phyloP scores from a whole-genome alignment of 441 rosid genomes.

The Corymbia citriodora region DNA sequence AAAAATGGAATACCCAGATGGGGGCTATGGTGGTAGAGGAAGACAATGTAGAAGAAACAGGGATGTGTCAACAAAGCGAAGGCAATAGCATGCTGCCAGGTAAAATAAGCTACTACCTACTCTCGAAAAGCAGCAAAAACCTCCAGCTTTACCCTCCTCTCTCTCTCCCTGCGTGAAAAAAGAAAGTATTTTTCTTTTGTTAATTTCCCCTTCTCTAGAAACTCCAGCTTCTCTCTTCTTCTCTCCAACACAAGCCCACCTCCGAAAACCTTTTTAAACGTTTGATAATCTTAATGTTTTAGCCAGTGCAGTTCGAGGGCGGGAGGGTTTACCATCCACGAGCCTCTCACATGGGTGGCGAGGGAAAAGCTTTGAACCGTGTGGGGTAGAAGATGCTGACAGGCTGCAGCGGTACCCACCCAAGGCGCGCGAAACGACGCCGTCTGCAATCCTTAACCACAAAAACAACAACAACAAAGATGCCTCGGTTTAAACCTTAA shows the following conservation, averaged over 20 bases:
- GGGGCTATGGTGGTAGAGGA: not conserved
- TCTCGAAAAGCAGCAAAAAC: not conserved
- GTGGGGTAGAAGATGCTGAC: not conserved
- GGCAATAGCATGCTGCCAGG: not conserved
- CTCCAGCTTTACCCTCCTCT: not conserved
- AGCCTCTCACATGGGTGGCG: not conserved
- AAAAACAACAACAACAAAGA: not conserved
- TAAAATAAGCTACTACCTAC: not conserved
- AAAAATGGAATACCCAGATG: not conserved
- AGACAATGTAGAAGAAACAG: not conserved
- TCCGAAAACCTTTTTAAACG: not conserved
- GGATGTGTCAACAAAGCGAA: not conserved
- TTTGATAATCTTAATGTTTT: not conserved
- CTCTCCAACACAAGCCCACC: not conserved
- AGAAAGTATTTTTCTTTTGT: not conserved
- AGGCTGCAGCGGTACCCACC: not conserved
- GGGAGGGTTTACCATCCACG: not conserved
- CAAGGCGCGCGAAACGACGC: not conserved
- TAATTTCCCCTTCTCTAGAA: not conserved
- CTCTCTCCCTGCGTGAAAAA: not conserved
- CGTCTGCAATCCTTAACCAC: not conserved
- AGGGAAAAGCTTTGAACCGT: not conserved
- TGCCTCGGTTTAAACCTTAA: not conserved
- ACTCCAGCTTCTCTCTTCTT: not conserved
- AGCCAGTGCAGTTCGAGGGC: not conserved